Conservation (phyloP, 495 filamentous ascomycete genomes). For the Neurospora sp. region DNA sequence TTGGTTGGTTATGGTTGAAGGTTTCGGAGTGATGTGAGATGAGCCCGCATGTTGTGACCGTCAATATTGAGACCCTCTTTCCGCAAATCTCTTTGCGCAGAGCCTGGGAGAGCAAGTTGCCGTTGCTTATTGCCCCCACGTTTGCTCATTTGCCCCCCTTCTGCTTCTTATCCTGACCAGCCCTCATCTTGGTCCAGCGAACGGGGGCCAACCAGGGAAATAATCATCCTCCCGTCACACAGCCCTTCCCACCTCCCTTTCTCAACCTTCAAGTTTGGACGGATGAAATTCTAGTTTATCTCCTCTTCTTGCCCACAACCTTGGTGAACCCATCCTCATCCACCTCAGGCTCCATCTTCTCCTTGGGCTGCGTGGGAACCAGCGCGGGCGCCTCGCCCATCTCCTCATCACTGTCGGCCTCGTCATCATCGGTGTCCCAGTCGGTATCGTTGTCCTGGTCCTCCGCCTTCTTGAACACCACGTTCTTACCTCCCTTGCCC, state of each 20-base stretch:
- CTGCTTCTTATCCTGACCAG: not conserved
- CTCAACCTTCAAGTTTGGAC: not conserved
- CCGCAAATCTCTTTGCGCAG: not conserved
- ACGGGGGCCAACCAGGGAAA: not conserved
- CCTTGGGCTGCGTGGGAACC: conserved; percentile 42
- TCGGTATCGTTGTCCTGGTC: conserved; percentile 52
- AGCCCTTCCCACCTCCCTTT: not conserved
- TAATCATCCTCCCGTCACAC: not conserved
- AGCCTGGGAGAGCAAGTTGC: not conserved
- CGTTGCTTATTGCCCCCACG: not conserved
- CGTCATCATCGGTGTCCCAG: conserved; percentile 40
- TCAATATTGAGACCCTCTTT: not conserved
- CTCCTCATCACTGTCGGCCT: conserved; percentile 33
- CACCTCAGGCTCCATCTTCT: conserved; percentile 62
- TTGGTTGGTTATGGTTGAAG: not conserved
- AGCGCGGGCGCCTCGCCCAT: conserved; percentile 65
- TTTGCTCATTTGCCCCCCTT: not conserved
- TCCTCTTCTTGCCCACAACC: conserved; percentile 64
- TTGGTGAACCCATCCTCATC: conserved; percentile 95
- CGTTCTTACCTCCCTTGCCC: conserved; percentile 32
- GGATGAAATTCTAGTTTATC: conserved; percentile 13
- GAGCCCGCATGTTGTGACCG: not conserved
- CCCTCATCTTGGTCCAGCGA: not conserved
- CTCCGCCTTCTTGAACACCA: conserved; percentile 49
- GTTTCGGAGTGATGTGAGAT: not conserved